Conservation (phyloP, 1,284 basidiomycete species). For the Apiotrichum laibachii region DNA sequence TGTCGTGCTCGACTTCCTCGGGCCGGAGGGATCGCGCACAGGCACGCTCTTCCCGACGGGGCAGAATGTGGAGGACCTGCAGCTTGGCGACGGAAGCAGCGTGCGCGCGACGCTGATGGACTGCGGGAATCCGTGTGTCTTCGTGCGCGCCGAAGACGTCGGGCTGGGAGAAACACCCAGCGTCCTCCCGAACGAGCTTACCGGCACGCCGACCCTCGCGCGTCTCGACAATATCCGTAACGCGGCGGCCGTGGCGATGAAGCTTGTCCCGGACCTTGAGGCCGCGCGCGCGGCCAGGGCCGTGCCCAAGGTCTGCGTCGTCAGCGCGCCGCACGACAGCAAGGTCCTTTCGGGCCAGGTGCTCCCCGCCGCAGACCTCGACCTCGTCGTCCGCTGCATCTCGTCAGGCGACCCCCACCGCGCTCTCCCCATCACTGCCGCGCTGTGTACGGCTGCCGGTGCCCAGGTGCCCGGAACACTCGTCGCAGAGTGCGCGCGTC, state of each 20-base stretch:
- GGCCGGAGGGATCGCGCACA: constrained; percentile 66
- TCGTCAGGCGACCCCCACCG: constrained; percentile 71
- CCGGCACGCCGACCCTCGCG: background rate
- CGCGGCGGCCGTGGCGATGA: constrained; percentile 62
- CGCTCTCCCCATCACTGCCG: constrained; percentile 71
- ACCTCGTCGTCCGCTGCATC: constrained; percentile 63
- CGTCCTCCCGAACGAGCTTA: constrained; percentile 53
- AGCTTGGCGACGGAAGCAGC: constrained; percentile 35
- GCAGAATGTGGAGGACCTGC: constrained; percentile 55
- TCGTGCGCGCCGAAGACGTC: constrained; percentile 58
- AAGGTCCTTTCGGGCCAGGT: constrained; percentile 21
- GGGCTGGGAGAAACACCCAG: constrained; percentile 29
- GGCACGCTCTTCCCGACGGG: constrained; percentile 66
- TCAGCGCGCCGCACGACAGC: constrained; percentile 51
- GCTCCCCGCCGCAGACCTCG: constrained; percentile 47
- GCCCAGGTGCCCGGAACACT: constrained; percentile 58
- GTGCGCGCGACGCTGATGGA: constrained; percentile 62
- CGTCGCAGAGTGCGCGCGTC: constrained; percentile 52
- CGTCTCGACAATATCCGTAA: constrained; percentile 53
- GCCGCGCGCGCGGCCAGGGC: constrained; percentile 43
- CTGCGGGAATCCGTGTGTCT: constrained; percentile 70
- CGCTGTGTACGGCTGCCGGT: constrained; percentile 67
- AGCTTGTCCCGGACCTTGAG: constrained; percentile 60
- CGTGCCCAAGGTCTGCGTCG: constrained; percentile 68
- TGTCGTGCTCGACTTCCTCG: constrained; percentile 65